These are phyloP conservation scores for Taiozyma sp. DNA, from an alignment of 1,139 yeast species.

Conservation along the genomic window DNA sequence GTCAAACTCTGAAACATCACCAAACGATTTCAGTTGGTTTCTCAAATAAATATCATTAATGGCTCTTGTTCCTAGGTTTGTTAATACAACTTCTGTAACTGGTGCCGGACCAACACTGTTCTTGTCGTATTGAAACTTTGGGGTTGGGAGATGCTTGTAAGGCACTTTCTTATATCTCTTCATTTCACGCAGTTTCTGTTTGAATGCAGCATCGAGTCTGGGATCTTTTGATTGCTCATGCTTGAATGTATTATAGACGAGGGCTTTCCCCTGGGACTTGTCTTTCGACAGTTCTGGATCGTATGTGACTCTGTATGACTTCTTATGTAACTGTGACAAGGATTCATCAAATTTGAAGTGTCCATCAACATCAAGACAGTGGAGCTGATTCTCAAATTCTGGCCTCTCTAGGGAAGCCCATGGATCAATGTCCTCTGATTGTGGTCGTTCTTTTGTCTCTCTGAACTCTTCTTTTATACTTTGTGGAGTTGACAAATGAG, in stretches of 20 bases:
- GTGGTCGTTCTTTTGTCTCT: not conserved
- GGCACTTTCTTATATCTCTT: slow-evolving; percentile 28
- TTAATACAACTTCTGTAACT: slow-evolving; percentile 60
- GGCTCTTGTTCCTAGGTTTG: slow-evolving; percentile 49
- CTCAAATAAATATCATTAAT: slow-evolving; percentile 43
- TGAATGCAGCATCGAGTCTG: slow-evolving; percentile 22
- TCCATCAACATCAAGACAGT: slow-evolving; percentile 8
- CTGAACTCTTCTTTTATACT: not conserved
- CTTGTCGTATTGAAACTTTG: slow-evolving; percentile 57
- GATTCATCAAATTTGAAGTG: slow-evolving; percentile 4
- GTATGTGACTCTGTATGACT: slow-evolving; percentile 40
- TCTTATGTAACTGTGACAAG: slow-evolving; percentile 11
- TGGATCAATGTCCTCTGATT: not conserved
- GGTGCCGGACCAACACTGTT: slow-evolving; percentile 79
- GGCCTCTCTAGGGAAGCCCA: not conserved
- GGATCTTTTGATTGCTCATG: slow-evolving; percentile 32
- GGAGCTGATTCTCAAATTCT: slow-evolving; percentile 7
- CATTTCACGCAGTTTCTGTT: slow-evolving; percentile 13
- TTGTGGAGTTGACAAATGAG: not conserved
- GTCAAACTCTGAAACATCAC: slow-evolving; percentile 53
- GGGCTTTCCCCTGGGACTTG: slow-evolving; percentile 34
- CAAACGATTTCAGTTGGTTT: slow-evolving; percentile 57
- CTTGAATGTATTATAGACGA: slow-evolving; percentile 30
- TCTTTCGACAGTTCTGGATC: slow-evolving; percentile 55
- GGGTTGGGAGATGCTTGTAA: slow-evolving; percentile 39